Conservation (phyloP, 140 eudicot species). For the Oenanthe javanica region DNA sequence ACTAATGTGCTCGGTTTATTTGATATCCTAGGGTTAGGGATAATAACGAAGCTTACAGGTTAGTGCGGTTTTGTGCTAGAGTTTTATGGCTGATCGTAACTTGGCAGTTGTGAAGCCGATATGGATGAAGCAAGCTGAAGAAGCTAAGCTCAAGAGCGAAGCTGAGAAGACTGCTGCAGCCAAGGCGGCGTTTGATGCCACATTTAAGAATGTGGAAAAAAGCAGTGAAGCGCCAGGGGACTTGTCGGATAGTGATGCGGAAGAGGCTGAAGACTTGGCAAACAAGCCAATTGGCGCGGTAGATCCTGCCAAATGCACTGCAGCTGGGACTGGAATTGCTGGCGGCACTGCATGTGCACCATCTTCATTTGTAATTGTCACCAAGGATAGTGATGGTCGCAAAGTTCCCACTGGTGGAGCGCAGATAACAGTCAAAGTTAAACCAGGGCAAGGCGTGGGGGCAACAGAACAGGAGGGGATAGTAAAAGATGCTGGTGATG, state of each 20-base stretch:
- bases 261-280: slow-evolving; percentile 51
- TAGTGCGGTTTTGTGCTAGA: slow-evolving; percentile 22
- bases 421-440: slow-evolving; percentile 61
- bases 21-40: slow-evolving; percentile 21
- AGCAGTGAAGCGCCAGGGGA: slow-evolving; percentile 33
- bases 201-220: slow-evolving; percentile 64
- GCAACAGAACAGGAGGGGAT: slow-evolving; percentile 85
- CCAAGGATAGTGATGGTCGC: slow-evolving; percentile 83
- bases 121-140: slow-evolving; percentile 97
- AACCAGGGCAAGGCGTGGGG: slow-evolving; percentile 89
- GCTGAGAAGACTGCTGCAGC: slow-evolving; percentile 97
- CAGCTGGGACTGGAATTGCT: slow-evolving; percentile 89
- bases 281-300: slow-evolving; percentile 87
- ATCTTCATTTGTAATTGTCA: slow-evolving; percentile 60
- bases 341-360: slow-evolving; percentile 93
- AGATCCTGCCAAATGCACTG: slow-evolving; percentile 90
- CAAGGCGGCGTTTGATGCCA: slow-evolving; percentile 95
- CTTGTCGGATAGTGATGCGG: slow-evolving; percentile 58
- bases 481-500: slow-evolving; percentile 93
- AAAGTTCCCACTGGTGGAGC: slow-evolving; percentile 73
- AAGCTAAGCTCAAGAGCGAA: slow-evolving; percentile 83
- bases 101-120: slow-evolving; percentile 71
- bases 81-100: slow-evolving; percentile 67
- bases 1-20: slow-evolving; percentile 13
- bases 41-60: slow-evolving; percentile 17